phyloP scores from a whole-genome alignment of 495 filamentous ascomycete species.

The Xylaria castorea region DNA sequence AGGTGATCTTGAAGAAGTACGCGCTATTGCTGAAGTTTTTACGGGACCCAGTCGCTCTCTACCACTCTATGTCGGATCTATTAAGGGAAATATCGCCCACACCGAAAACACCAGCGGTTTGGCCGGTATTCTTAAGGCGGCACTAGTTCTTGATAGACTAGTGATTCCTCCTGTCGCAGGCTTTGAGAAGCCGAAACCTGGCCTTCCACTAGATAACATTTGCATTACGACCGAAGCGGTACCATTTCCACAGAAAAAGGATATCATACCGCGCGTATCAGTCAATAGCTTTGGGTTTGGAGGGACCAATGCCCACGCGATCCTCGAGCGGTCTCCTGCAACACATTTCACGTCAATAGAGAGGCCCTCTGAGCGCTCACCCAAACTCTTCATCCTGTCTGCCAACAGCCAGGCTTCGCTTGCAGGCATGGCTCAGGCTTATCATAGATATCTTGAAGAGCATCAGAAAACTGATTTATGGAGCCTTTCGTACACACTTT shows the following conservation, averaged over 20 bases:
- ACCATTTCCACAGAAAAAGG: neutral
- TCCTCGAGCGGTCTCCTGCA: neutral
- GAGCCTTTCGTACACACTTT: neutral
- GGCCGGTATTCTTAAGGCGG: too few relatives aligned
- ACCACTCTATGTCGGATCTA: too few relatives aligned
- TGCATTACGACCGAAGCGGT: neutral
- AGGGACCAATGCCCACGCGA: neutral
- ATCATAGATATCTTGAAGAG: neutral
- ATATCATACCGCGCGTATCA: neutral
- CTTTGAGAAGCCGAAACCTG: too few relatives aligned
- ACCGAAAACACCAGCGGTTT: too few relatives aligned
- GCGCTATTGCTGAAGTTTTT: too few relatives aligned
- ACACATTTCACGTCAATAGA: neutral
- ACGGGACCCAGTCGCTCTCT: too few relatives aligned
- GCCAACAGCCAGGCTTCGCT: neutral
- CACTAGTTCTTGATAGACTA: too few relatives aligned
- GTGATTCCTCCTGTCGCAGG: too few relatives aligned
- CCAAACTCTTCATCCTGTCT: neutral
- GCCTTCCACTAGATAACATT: neutral
- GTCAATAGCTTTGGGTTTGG: neutral
- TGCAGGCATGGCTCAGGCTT: neutral
- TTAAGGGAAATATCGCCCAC: too few relatives aligned
- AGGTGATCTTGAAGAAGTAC: too few relatives aligned
- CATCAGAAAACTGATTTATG: neutral
- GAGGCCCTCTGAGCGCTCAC: neutral